A percentile compares a stretch with the other conserved stretches of the same genome.
phyloP scores from a whole-genome alignment of 257 asterid genomes.

The Voacanga thouarsii region DNA sequence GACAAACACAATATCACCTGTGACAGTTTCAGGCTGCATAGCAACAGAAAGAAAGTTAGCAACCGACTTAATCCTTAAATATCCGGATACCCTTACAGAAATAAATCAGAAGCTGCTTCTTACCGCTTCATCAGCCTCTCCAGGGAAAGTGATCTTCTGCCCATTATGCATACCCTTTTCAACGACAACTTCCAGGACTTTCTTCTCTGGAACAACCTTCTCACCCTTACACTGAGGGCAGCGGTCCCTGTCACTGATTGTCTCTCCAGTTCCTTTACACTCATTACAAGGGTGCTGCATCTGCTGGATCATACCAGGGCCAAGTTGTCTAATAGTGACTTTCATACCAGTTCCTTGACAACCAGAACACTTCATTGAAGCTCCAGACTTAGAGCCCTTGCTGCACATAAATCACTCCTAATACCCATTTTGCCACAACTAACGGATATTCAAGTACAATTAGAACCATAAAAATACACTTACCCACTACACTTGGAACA shows the following conservation, averaged over 20 bases:
- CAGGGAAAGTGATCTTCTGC: constrained; percentile 70
- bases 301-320: constrained; percentile 69
- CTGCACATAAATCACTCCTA: constrained; percentile 22
- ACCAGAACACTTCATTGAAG: constrained; percentile 56
- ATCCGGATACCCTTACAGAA: neutral
- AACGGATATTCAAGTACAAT: neutral
- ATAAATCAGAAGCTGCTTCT: neutral
- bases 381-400: constrained; percentile 72
- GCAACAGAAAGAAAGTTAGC: neutral
- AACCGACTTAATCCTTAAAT: neutral
- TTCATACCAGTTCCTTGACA: constrained; percentile 73
- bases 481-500: constrained; percentile 69
- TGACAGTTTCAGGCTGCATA: constrained; percentile 59
- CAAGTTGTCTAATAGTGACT: constrained; percentile 62
- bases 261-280: constrained; percentile 72
- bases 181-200: constrained; percentile 62
- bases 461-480: neutral
- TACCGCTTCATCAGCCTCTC: constrained; percentile 81
- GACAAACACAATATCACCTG: constrained; percentile 66
- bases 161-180: constrained; percentile 77
- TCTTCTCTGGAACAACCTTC: constrained; percentile 61
- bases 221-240: constrained; percentile 73
- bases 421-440: neutral
- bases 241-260: constrained; percentile 53
- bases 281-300: constrained; percentile 74